Conservation (phyloP, 2,329 filamentous ascomycete species). For the Colletotrichum zoysiae region DNA sequence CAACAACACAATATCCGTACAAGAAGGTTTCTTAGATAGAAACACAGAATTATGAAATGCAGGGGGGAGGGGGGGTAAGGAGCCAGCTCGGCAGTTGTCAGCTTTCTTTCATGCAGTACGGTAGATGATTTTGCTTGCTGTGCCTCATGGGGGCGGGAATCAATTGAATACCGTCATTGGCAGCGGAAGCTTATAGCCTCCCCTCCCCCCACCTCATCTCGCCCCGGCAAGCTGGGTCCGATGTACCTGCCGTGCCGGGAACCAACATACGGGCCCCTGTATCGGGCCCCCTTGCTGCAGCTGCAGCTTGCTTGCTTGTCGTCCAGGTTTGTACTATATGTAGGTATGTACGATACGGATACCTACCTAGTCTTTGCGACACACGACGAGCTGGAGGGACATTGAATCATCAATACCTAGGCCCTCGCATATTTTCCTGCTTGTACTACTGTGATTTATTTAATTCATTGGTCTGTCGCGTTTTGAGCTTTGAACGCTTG, state of each 20-base stretch:
- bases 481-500: not conserved
- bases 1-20: too few species aligned
- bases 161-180: too few species aligned
- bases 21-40: too few species aligned
- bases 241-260: conserved; percentile 1
- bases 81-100: too few species aligned
- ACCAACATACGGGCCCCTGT: conserved; percentile 8
- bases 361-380: not conserved
- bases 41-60: too few species aligned
- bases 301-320: not conserved
- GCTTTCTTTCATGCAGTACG: not conserved
- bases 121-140: not conserved
- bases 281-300: conserved; percentile 12
- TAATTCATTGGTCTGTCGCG: not conserved
- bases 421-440: not conserved
- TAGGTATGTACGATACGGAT: too few species aligned
- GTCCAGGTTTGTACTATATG: not conserved
- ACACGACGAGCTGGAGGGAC: not conserved
- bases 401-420: conserved; percentile 10
- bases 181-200: too few species aligned
- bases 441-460: not conserved
- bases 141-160: too few species aligned
- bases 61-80: too few species aligned
- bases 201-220: not conserved
- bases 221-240: conserved; percentile 12